A percentile compares a stretch with the other conserved stretches of the same genome.
phyloP scores from a whole-genome alignment of 2,329 filamentous ascomycete genomes.

The Aotearoamyces nothofagi region DNA sequence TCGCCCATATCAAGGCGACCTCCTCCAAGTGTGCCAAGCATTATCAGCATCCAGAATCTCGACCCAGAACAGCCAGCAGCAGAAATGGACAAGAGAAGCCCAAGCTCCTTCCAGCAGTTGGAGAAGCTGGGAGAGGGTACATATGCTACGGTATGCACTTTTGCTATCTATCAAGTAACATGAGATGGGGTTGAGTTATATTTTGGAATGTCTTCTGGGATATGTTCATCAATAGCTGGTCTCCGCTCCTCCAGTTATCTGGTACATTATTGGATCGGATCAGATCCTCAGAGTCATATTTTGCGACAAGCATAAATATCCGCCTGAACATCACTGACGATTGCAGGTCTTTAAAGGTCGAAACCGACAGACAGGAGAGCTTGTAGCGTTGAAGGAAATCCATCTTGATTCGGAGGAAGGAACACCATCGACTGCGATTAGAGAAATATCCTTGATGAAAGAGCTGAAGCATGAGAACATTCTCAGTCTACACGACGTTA shows the following conservation, averaged over 20 bases:
- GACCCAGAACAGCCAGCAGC: conserved; percentile 10
- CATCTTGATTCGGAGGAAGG: conserved; percentile 98
- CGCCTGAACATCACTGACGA: conserved; percentile 12
- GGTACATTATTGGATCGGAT: too few species aligned
- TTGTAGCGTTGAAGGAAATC: conserved; percentile 95
- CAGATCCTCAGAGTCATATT: too few species aligned
- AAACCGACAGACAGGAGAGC: conserved; percentile 90
- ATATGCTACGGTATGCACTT: conserved; percentile 87
- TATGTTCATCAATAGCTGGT: too few species aligned
- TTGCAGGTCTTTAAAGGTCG: conserved; percentile 90
- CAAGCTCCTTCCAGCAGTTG: conserved; percentile 96
- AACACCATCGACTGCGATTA: conserved; percentile 91
- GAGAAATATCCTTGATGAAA: conserved; percentile 98
- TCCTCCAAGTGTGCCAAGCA: conserved; percentile 15
- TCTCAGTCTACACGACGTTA: conserved; percentile 92
- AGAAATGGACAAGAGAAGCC: conserved; percentile 80
- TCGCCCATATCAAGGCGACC: conserved; percentile 12
- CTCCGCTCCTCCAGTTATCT: too few species aligned
- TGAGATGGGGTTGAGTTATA: neutral
- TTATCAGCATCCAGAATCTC: conserved; percentile 19
- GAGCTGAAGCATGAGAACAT: conserved; percentile 99
- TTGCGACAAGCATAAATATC: too few species aligned
- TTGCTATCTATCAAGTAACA: conserved; percentile 4
- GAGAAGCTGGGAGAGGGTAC: conserved; percentile 98
- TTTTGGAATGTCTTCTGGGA: too few species aligned